Evolutionary conservation across 2,329 filamentous ascomycete species (phyloP), one percentile per base, ranked within the genome.

Genomic region (Plenodomus lindquistii): DNA sequence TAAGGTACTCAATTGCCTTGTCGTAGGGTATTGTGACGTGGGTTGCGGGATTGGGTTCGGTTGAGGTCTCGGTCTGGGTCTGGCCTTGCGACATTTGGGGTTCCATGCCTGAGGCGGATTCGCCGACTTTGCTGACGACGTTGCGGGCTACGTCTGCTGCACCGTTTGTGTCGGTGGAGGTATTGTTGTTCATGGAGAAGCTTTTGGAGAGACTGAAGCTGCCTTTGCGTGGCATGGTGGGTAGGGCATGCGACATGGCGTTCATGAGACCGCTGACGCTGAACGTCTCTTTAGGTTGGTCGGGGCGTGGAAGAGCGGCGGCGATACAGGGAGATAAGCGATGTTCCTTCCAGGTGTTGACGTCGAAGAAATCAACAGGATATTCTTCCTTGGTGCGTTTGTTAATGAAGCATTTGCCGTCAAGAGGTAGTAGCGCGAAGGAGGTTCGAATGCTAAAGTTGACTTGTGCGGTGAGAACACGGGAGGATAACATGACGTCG

Each of bases 361-460:
- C 76, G 62, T 93, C 80, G 73, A 91, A 95, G 68, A 96, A 96
- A 70, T 97, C 86, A 34, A 97, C 80, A 0, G 81, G 85, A 63
- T 93, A 95, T 55, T 88, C 82, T 65, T 95, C 86, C 51, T 87
- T 86, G 0, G 91, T 94, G 37, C 85, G 72, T 61, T 87, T 90
- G 74, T 97, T 87, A 62, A 96, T 80, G 69, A 96, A 97, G 72
- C 91, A 95, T 64, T 85, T 85, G 0, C 91, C 91, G 59, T 94
- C 87, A 48, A 96, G 87, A 0, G 93, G 93, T 0, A 97, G 79
- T 8, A 97, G 84, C 10, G 86, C 85, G 64, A 89, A 97, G 36
- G 86, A 92, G 0, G 91, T 96, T 7, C 93, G 83, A 41, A 97
- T 85, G 0, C 88, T 91, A 64, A 97, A 96, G 73, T 96, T 96